phyloP scores from a whole-genome alignment of 2,329 filamentous ascomycete genomes.

The Cercospora canescens region DNA sequence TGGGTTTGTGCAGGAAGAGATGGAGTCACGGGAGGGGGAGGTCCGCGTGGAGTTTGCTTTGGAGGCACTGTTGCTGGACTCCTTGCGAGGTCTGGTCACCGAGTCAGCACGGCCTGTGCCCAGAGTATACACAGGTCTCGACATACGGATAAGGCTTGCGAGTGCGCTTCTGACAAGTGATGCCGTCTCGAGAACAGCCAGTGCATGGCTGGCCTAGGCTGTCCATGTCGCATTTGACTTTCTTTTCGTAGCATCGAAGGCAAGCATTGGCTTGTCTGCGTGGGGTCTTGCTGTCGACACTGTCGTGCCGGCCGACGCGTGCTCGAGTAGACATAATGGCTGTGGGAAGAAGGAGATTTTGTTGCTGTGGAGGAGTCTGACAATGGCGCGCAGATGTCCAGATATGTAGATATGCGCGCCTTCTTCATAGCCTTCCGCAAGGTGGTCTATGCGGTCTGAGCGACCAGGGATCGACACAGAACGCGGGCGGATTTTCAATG shows the following conservation, averaged over 20 bases:
- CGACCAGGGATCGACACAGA: neutral
- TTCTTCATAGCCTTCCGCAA: conserved; percentile 3
- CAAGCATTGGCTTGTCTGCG: conserved; percentile 14
- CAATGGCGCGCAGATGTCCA: neutral
- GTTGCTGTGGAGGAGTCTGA: neutral
- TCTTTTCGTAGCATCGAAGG: conserved; percentile 15
- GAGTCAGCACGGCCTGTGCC: conserved; percentile 1
- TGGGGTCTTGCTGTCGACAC: conserved; percentile 5
- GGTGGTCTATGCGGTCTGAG: conserved; percentile 2
- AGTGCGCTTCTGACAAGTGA: conserved; percentile 13
- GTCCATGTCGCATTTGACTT: conserved; percentile 16
- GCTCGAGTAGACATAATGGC: conserved; percentile 5
- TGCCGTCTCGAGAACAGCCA: conserved; percentile 9
- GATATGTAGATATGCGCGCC: neutral
- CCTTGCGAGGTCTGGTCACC: conserved; percentile 7
- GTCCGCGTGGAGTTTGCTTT: neutral
- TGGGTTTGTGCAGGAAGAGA: conserved; percentile 1
- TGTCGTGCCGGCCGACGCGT: conserved; percentile 1
- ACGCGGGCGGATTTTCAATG: neutral
- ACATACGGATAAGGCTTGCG: conserved; percentile 15
- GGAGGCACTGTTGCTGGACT: conserved; percentile 6
- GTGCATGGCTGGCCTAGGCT: conserved; percentile 12
- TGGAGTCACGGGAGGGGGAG: conserved; percentile 4
- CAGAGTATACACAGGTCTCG: neutral
- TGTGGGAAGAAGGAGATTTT: neutral